Evolutionary conservation across 345 rosid species (phyloP).

Genomic region (Eutrema heterophyllum): DNA sequence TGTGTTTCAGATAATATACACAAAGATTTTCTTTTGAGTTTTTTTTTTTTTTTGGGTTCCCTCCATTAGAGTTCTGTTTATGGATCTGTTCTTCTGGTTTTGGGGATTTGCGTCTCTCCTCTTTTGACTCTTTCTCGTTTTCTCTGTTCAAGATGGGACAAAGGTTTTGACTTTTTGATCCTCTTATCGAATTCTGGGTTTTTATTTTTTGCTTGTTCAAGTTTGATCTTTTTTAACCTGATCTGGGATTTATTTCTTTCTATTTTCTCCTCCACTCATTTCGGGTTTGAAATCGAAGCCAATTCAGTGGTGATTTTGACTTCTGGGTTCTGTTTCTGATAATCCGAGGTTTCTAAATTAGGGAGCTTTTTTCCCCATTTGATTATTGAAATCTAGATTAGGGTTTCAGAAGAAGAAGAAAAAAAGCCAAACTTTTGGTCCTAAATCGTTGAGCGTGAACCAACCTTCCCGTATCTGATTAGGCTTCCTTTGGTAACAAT

Average conservation of each 20-base stretch:
- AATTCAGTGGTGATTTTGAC: constrained; percentile 16
- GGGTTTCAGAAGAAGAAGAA: not conserved
- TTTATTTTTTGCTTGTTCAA: not conserved
- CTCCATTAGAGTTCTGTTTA: not conserved
- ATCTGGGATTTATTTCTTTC: constrained; percentile 4
- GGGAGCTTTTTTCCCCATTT: constrained; percentile 10
- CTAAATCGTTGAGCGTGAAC: not conserved
- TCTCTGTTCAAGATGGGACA: constrained; percentile 16
- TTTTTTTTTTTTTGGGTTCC: not conserved
- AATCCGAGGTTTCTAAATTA: constrained; percentile 19
- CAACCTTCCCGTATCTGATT: not conserved
- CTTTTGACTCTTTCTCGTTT: not conserved
- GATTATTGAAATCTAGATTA: not conserved
- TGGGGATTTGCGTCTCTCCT: constrained; percentile 21
- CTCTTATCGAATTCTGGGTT: constrained; percentile 6
- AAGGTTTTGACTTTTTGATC: constrained; percentile 28
- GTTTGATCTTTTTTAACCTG: constrained; percentile 3
- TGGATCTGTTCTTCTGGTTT: constrained; percentile 22
- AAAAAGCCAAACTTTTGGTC: not conserved
- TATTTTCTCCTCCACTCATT: not conserved
- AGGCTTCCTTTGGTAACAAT: not conserved
- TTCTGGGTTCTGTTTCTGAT: constrained; percentile 18
- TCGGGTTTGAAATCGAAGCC: not conserved
- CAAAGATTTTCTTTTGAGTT: not conserved
- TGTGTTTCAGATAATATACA: not conserved